Conservation (phyloP, 352 stramenopile species). For the Nothophytophthora sp. region DNA sequence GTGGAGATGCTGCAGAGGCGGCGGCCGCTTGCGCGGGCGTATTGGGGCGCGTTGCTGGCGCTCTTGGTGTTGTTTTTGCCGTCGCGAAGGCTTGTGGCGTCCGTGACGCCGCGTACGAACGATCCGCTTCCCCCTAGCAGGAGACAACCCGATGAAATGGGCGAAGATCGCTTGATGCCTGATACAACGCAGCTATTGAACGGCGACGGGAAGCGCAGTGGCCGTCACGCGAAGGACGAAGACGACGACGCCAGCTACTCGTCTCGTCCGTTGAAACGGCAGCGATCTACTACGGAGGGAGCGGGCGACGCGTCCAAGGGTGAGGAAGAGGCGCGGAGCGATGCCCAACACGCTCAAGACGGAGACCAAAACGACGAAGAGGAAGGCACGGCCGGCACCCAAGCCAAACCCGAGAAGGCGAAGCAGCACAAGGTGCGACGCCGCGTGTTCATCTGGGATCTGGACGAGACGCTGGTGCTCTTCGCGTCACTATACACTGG, state of each 20-base stretch:
- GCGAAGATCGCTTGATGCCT: constrained; percentile 11
- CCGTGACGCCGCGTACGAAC: constrained; percentile 3
- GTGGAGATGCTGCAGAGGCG: constrained; percentile 49
- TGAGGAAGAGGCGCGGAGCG: no score
- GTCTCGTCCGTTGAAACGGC: constrained; percentile 37
- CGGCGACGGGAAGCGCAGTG: constrained; percentile 1
- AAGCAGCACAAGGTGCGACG: constrained; percentile 6
- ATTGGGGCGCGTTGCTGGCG: constrained; percentile 18
- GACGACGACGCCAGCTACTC: constrained; percentile 19
- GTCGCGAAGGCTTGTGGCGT: constrained; percentile 13
- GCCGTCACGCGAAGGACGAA: not conserved
- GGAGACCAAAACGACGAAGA: constrained; percentile 6
- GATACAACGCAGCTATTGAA: constrained; percentile 5
- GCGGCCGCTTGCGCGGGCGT: constrained; percentile 10
- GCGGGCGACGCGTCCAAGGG: not conserved
- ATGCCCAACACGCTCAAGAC: no score
- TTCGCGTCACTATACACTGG: constrained; percentile 83
- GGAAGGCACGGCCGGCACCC: constrained; percentile 4
- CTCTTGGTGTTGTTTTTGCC: constrained; percentile 20
- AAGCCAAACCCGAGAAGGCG: not conserved
- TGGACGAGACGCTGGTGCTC: constrained; percentile 83
- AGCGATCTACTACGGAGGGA: constrained; percentile 12
- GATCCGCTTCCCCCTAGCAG: no score
- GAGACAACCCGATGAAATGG: no score
- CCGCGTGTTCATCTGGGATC: constrained; percentile 81